phyloP scores from a whole-genome alignment of 768 basidiomycete species.

The Collybia sp. region DNA sequence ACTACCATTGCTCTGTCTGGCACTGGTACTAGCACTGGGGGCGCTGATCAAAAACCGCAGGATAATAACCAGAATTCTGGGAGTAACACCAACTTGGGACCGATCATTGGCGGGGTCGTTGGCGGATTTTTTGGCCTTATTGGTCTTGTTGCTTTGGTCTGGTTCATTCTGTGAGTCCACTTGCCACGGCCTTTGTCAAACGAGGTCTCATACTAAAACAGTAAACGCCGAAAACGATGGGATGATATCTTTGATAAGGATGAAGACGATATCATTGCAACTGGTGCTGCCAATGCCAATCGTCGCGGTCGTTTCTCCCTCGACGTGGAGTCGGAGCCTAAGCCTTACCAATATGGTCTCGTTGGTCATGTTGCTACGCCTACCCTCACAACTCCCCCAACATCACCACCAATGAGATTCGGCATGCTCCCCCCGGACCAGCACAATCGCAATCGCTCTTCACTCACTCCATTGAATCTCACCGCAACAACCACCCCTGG shows the following conservation, averaged over 20 bases:
- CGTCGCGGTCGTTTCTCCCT: slow-evolving; percentile 22
- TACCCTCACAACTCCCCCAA: slow-evolving; percentile 28
- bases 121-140: slow-evolving; percentile 52
- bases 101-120: slow-evolving; percentile 50
- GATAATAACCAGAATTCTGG: slow-evolving; percentile 8
- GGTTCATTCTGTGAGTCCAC: slow-evolving; percentile 43
- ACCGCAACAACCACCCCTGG: slow-evolving; percentile 18
- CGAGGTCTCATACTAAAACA: too few relatives aligned
- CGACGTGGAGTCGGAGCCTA: slow-evolving; percentile 35
- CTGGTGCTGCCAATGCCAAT: slow-evolving; percentile 12
- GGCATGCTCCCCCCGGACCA: slow-evolving; percentile 14
- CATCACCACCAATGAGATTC: slow-evolving; percentile 21
- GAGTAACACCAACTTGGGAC: slow-evolving; percentile 27
- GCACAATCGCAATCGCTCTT: slow-evolving; percentile 15
- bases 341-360: slow-evolving; percentile 60
- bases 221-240: slow-evolving; percentile 30
- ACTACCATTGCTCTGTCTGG: slow-evolving; percentile 21
- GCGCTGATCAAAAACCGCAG: slow-evolving; percentile 2
- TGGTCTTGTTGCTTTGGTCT: slow-evolving; percentile 36
- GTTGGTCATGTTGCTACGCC: slow-evolving; percentile 41
- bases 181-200: too few relatives aligned
- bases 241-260: slow-evolving; percentile 50
- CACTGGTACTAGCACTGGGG: slow-evolving; percentile 4
- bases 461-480: slow-evolving; percentile 23
- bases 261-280: slow-evolving; percentile 19